A percentile compares a stretch with the other conserved stretches of the same genome.
phyloP scores from a whole-genome alignment of 257 asterid genomes.

The Plantago ovata region DNA sequence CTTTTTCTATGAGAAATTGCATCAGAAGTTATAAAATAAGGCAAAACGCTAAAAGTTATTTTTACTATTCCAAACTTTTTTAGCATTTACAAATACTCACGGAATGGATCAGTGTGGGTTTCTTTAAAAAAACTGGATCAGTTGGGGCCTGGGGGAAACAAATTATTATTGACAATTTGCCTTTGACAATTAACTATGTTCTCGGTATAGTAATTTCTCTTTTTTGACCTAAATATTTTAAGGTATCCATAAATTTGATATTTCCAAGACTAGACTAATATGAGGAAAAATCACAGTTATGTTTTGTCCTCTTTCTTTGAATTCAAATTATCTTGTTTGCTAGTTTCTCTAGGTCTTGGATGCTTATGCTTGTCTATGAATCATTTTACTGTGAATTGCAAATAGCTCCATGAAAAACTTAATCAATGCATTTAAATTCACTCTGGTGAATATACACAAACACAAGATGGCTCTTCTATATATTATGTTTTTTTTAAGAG shows the following conservation, averaged over 20 bases:
- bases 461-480: too few relatives aligned
- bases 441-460: too few relatives aligned
- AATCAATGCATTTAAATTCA: too few relatives aligned
- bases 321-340: constrained; percentile 14
- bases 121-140: constrained; percentile 32
- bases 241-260: constrained; percentile 18
- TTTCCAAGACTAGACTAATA: constrained; percentile 25
- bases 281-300: constrained; percentile 20
- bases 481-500: too few relatives aligned
- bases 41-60: too few relatives aligned
- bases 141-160: constrained; percentile 20
- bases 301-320: constrained; percentile 28
- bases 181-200: neutral
- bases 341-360: neutral
- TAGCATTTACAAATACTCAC: too few relatives aligned
- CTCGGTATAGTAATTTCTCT: constrained; percentile 10
- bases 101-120: too few relatives aligned
- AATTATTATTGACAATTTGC: neutral
- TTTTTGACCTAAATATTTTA: neutral
- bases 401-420: too few relatives aligned
- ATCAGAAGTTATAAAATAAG: too few relatives aligned
- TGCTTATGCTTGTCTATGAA: neutral
- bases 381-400: too few relatives aligned
- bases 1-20: too few relatives aligned
- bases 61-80: too few relatives aligned